Evolutionary conservation across 352 stramenopile genomes (phyloP).

Genomic region (Globisporangium rhizosaccharum): DNA sequence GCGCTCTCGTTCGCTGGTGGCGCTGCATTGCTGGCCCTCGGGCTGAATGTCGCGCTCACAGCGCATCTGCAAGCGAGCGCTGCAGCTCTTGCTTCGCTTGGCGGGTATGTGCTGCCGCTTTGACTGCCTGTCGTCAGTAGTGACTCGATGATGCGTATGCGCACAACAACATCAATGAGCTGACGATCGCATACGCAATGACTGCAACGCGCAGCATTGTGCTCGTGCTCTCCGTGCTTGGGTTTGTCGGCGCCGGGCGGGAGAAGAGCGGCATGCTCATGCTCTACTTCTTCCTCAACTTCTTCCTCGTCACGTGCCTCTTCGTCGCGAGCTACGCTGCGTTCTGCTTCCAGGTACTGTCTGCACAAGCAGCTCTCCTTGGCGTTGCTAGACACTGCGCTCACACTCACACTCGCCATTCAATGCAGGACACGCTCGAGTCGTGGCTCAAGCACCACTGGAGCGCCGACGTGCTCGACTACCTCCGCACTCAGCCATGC

Average conservation of each 20-base stretch:
- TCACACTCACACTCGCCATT: neutral
- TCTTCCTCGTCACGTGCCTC: conserved; percentile 53
- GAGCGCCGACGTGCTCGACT: conserved; percentile 33
- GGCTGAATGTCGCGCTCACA: conserved; percentile 43
- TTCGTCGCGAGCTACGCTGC: conserved; percentile 58
- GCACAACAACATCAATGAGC: neutral
- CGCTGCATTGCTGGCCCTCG: conserved; percentile 40
- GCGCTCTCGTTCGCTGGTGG: conserved; percentile 49
- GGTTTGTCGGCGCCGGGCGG: conserved; percentile 53
- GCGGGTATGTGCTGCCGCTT: conserved; percentile 15
- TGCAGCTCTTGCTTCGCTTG: conserved; percentile 35
- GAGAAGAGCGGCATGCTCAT: conserved; percentile 68
- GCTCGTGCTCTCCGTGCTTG: conserved; percentile 48
- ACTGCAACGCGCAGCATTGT: conserved; percentile 15
- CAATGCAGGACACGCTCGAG: conserved; percentile 31
- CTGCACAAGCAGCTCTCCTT: neutral
- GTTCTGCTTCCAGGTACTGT: conserved; percentile 42
- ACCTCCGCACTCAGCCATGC: conserved; percentile 38
- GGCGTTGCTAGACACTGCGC: no score
- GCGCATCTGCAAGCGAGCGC: conserved; percentile 48
- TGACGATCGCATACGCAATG: neutral
- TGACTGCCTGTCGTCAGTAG: no score
- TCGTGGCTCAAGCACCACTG: conserved; percentile 80
- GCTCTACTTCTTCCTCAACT: conserved; percentile 75
- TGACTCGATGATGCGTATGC: neutral